These are phyloP conservation scores for Chamaecyparis obtusa DNA, from an alignment of 75 land plant species.

Conservation along the genomic window DNA sequence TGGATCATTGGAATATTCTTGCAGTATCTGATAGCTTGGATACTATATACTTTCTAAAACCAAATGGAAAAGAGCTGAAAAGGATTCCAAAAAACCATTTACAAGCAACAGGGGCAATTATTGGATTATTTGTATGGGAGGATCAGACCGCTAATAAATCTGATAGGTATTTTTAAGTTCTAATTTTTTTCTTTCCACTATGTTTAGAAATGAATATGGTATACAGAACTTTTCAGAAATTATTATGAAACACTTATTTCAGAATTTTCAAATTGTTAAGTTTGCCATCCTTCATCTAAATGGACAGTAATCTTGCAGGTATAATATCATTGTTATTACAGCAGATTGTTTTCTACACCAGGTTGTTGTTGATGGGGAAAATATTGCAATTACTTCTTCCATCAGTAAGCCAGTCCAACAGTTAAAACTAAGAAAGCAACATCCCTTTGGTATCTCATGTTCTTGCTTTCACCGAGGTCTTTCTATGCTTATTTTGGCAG, in stretches of 20 bases:
- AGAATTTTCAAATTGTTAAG: background rate
- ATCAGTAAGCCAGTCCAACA: slow-evolving; percentile 3
- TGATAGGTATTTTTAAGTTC: slow-evolving; percentile 36
- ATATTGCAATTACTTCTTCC: slow-evolving; percentile 13
- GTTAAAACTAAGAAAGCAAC: slow-evolving; percentile 23
- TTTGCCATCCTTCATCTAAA: background rate
- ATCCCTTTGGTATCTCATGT: slow-evolving; percentile 42
- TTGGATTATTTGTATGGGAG: slow-evolving; percentile 41
- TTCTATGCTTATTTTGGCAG: slow-evolving; percentile 50
- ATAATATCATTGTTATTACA: slow-evolving; percentile 43
- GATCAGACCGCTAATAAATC: slow-evolving; percentile 12
- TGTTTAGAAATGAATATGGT: background rate
- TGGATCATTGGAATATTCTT: slow-evolving; percentile 44
- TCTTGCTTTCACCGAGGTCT: slow-evolving; percentile 39
- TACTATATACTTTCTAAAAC: slow-evolving; percentile 50
- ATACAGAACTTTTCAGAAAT: background rate
- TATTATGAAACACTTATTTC: background rate
- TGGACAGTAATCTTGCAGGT: slow-evolving; percentile 15
- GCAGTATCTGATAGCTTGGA: slow-evolving; percentile 43
- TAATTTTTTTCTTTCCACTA: background rate
- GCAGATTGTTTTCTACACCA: slow-evolving; percentile 59
- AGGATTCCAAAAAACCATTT: slow-evolving; percentile 37
- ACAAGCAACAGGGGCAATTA: slow-evolving; percentile 30
- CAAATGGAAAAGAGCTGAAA: slow-evolving; percentile 49
- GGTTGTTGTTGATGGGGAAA: slow-evolving; percentile 41